A percentile compares a stretch with the other conserved stretches of the same genome.
Evolutionary conservation across 441 rosid species (phyloP).

Genomic region (Gossypium gossypioides): DNA sequence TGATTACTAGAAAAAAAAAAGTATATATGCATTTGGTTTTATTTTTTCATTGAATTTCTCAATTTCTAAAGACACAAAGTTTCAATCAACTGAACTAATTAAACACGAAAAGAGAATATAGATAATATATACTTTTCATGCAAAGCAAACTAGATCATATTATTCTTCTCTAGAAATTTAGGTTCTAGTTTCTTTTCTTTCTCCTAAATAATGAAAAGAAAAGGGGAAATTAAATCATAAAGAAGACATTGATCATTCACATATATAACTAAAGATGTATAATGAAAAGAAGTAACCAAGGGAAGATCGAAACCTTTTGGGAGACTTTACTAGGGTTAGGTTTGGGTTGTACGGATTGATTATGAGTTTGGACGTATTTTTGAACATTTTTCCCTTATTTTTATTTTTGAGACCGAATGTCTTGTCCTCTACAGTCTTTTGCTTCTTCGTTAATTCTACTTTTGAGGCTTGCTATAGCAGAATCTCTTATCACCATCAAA

Average conservation of each 20-base stretch:
- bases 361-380: slow-evolving; percentile 76
- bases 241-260: neutral
- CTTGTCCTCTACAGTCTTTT: slow-evolving; percentile 86
- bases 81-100: neutral
- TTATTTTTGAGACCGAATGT: slow-evolving; percentile 91
- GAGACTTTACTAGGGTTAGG: slow-evolving; percentile 49
- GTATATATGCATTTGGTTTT: no score
- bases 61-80: neutral
- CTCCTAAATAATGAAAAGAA: neutral
- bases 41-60: no score
- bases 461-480: slow-evolving; percentile 80
- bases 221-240: neutral
- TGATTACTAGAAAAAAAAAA: no score
- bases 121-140: no score
- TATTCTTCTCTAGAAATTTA: neutral
- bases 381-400: slow-evolving; percentile 94
- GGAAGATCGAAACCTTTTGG: slow-evolving; percentile 45
- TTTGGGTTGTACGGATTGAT: slow-evolving; percentile 76
- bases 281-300: neutral
- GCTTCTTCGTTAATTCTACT: slow-evolving; percentile 84
- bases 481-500: slow-evolving; percentile 32
- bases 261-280: neutral
- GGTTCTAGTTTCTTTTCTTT: neutral
- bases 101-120: no score
- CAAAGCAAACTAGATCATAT: no score